Conservation (phyloP, 306 rosid genomes). For the Neltuma alba region DNA sequence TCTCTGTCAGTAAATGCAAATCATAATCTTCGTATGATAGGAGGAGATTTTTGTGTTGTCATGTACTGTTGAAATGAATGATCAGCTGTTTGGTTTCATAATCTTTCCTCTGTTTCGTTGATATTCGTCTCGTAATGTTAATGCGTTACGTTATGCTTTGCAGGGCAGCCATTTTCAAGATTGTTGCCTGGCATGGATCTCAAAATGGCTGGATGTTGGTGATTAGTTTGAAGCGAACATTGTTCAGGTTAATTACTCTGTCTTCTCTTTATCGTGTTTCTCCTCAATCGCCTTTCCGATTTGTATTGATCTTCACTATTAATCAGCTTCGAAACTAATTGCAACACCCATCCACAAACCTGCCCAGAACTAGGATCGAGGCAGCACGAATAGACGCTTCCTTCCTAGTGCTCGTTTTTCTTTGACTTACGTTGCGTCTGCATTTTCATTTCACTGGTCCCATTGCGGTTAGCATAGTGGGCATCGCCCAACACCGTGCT, state of each 20-base stretch:
- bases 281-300: slow-evolving; percentile 19
- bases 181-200: background rate
- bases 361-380: slow-evolving; percentile 7
- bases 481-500: background rate
- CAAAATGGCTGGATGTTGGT: background rate
- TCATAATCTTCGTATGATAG: background rate
- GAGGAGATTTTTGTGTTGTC: background rate
- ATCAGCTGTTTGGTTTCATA: slow-evolving; percentile 1
- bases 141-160: background rate
- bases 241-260: background rate
- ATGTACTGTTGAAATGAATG: background rate
- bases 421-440: slow-evolving; percentile 12
- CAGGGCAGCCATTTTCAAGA: slow-evolving; percentile 6
- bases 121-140: background rate
- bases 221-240: background rate
- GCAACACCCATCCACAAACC: background rate
- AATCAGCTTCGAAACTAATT: background rate
- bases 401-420: background rate
- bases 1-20: background rate
- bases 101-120: background rate
- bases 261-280: background rate
- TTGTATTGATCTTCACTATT: background rate
- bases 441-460: background rate
- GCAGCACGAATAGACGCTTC: slow-evolving; percentile 22
- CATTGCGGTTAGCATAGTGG: slow-evolving; percentile 9